phyloP scores from a whole-genome alignment of 2,329 filamentous ascomycete genomes.

The Aspergillus quadrilineatus region DNA sequence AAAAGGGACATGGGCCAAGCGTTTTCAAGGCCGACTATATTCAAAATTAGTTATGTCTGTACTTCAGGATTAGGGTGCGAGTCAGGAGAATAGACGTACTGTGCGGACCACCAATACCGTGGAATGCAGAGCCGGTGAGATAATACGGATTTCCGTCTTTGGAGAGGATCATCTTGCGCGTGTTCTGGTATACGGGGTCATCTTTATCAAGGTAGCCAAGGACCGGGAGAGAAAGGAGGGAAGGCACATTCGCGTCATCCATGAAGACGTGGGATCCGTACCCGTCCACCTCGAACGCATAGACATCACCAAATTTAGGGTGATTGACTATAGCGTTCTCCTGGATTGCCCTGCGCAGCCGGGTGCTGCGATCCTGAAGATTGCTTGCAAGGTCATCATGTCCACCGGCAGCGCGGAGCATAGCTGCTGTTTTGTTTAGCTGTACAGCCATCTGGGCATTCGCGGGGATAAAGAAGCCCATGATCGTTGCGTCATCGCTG shows the following conservation, averaged over 20 bases:
- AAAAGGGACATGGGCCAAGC: slow-evolving; percentile 97
- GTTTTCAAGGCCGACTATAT: slow-evolving; percentile 75
- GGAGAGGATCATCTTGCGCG: slow-evolving; percentile 75
- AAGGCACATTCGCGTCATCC: slow-evolving; percentile 67
- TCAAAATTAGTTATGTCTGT: not conserved
- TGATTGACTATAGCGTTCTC: slow-evolving; percentile 70
- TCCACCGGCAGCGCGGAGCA: slow-evolving; percentile 61
- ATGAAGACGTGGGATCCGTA: slow-evolving; percentile 63
- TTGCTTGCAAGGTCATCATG: slow-evolving; percentile 52
- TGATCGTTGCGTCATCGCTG: slow-evolving; percentile 89
- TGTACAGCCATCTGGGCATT: slow-evolving; percentile 97
- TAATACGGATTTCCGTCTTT: slow-evolving; percentile 85
- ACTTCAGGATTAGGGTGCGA: not conserved
- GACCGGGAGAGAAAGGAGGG: slow-evolving; percentile 59
- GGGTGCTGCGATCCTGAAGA: slow-evolving; percentile 58
- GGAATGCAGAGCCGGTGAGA: slow-evolving; percentile 71
- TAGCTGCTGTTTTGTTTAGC: slow-evolving; percentile 68
- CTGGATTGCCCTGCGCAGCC: slow-evolving; percentile 74
- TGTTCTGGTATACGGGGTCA: slow-evolving; percentile 80
- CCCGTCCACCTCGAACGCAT: slow-evolving; percentile 65
- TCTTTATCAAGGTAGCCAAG: slow-evolving; percentile 58
- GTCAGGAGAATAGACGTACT: slow-evolving; percentile 38
- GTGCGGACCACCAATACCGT: slow-evolving; percentile 81
- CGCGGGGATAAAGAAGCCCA: slow-evolving; percentile 91
- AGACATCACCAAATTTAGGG: slow-evolving; percentile 56